Conservation (phyloP, 2,329 filamentous ascomycete genomes). For the Annulohypoxylon truncatum region DNA sequence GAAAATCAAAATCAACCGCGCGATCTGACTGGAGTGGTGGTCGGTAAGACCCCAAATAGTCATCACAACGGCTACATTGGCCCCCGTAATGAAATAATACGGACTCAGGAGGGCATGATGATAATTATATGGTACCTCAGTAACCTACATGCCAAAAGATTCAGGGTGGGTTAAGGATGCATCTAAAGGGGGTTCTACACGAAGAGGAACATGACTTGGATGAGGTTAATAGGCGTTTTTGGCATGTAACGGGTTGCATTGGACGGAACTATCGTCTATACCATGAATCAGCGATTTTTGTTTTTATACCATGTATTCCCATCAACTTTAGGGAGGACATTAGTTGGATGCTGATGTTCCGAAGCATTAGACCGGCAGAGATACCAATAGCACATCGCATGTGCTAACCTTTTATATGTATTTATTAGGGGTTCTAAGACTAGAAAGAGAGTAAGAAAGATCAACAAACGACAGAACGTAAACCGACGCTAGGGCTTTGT, state of each 20-base stretch:
- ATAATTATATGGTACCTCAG: neutral
- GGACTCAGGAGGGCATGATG: slow-evolving; percentile 1
- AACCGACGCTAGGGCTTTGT: neutral
- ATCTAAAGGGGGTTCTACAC: slow-evolving; percentile 25
- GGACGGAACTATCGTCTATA: slow-evolving; percentile 28
- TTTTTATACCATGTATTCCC: slow-evolving; percentile 22
- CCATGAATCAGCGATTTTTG: slow-evolving; percentile 28
- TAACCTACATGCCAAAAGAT: slow-evolving; percentile 19
- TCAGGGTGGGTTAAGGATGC: slow-evolving; percentile 11
- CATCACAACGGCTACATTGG: slow-evolving; percentile 15
- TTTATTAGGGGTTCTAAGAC: slow-evolving; percentile 11
- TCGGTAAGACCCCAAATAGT: slow-evolving; percentile 23
- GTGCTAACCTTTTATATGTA: slow-evolving; percentile 20
- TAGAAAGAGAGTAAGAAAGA: slow-evolving; percentile 18
- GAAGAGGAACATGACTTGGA: slow-evolving; percentile 37
- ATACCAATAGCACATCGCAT: slow-evolving; percentile 26
- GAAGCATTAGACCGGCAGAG: slow-evolving; percentile 29
- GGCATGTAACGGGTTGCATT: slow-evolving; percentile 30
- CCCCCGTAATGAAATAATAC: slow-evolving; percentile 26
- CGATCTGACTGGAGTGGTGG: slow-evolving; percentile 48
- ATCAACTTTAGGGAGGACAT: slow-evolving; percentile 4
- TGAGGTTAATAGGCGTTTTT: slow-evolving; percentile 37
- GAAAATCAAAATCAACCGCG: slow-evolving; percentile 58
- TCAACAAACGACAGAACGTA: neutral
- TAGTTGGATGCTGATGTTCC: slow-evolving; percentile 18